A percentile compares a stretch with the other conserved stretches of the same genome.
Evolutionary conservation across 2,329 filamentous ascomycete species (phyloP).

Genomic region (Alternaria novae-zelandiae): DNA sequence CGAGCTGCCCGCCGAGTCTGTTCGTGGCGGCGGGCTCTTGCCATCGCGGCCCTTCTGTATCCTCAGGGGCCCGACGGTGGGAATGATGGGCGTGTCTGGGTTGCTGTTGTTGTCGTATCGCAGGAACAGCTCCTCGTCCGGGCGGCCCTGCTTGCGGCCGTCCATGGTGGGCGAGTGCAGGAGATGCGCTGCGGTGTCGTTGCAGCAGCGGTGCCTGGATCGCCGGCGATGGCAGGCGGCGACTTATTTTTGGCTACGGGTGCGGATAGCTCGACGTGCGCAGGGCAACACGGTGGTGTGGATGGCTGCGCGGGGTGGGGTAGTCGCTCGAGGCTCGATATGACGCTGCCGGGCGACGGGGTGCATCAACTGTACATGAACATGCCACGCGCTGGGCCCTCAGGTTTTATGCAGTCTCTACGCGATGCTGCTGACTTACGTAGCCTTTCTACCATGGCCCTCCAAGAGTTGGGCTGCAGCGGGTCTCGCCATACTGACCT

Average conservation of each 20-base stretch:
- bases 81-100: conserved; percentile 78
- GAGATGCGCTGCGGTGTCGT: conserved; percentile 5
- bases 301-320: conserved; percentile 28
- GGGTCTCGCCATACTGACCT: conserved; percentile 19
- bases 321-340: conserved; percentile 12
- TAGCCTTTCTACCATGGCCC: conserved; percentile 26
- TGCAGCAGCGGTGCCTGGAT: conserved; percentile 20
- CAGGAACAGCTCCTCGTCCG: conserved; percentile 85
- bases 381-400: conserved; percentile 9
- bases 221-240: conserved; percentile 29
- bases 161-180: conserved; percentile 45
- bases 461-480: conserved; percentile 31
- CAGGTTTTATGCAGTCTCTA: conserved; percentile 20
- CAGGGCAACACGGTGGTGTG: conserved; percentile 8
- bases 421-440: conserved; percentile 35
- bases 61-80: conserved; percentile 81
- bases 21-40: conserved; percentile 58
- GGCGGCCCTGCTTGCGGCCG: conserved; percentile 65
- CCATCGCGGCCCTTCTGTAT: conserved; percentile 76
- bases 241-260: conserved; percentile 35
- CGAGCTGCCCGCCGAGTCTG: conserved; percentile 70
- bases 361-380: conserved; percentile 11
- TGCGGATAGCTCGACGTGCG: conserved; percentile 24
- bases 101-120: conserved; percentile 48
- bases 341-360: conserved; percentile 16